Evolutionary conservation across 331 rosid genomes (phyloP), one percentile per base, ranked within the genome.

Genomic region (Cydonia oblonga): DNA sequence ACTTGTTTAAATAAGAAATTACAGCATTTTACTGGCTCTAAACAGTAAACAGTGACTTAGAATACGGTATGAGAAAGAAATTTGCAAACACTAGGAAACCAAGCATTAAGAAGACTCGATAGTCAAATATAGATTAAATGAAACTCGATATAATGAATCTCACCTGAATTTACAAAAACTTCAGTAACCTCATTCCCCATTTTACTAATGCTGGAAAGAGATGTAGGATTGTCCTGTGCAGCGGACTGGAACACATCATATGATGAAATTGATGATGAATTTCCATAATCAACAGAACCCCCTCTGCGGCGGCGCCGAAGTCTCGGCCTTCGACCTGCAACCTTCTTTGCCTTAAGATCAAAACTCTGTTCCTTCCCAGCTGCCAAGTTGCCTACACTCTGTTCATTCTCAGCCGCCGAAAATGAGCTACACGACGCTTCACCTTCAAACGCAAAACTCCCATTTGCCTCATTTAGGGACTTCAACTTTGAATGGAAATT

Each of bases 91-190:
- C 49, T 4, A 2, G 19, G 4, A 40, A 35, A 71, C 20, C 56
- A 14, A 70, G 32, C 66, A 32, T 44, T 16, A 33, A 33, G 33
- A 70, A 30, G 54, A 70, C 22, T 67, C 22, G 18, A 33, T 22
- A 56, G 32, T 16, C 24, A 66, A 69, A 33, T 70, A 29, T 60
- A 9, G 46, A 25, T 56, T 15, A 69, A 16, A 8, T n/a, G n/a
- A n/a, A n/a, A 75, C 28, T 51, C 24, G 42, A 18, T 14, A 22
- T 16, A 20, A 60, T 52, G 23, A 56, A 33, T 9, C 72, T 66
- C 68, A 81, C 83, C 81, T 71, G 81, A 72, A 78, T 69, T 68
- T 46, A 51, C 68, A 67, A 80, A 69, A 73, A 60, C 80, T 72
- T 80, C 79, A 12, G 64, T 68, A 72, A 52, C 72, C 13, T 72